Evolutionary conservation across 2,329 filamentous ascomycete species (phyloP).

Genomic region (Albifimbria verrucaria): DNA sequence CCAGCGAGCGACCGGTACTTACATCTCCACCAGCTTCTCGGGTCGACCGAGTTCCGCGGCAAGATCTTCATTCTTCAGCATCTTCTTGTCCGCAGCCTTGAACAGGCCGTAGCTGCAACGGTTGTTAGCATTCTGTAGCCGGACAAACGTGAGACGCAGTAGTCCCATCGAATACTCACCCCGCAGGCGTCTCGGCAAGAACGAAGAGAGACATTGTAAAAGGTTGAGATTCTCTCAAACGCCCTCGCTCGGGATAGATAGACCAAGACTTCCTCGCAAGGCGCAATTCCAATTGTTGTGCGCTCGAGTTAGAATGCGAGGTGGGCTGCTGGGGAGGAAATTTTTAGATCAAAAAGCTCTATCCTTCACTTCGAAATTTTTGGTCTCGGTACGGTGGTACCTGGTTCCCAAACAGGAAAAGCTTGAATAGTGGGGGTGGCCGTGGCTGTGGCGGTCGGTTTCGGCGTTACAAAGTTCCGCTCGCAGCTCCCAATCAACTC

Average conservation of each 20-base stretch:
- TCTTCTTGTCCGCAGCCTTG: constrained; percentile 98
- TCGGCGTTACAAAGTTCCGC: constrained; percentile 20
- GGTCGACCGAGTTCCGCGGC: constrained; percentile 71
- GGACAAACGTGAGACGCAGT: background rate
- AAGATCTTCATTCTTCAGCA: constrained; percentile 83
- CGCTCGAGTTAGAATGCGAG: constrained; percentile 30
- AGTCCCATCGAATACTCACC: constrained; percentile 41
- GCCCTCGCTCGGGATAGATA: constrained; percentile 27
- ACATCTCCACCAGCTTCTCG: constrained; percentile 84
- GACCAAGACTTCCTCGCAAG: constrained; percentile 30
- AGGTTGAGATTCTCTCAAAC: constrained; percentile 24
- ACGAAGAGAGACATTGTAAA: constrained; percentile 82
- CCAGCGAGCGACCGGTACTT: constrained; percentile 54
- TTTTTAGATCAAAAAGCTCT: constrained; percentile 37
- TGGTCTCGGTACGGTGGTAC: constrained; percentile 18
- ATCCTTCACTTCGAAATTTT: constrained; percentile 37
- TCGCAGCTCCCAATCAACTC: constrained; percentile 12
- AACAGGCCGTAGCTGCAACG: constrained; percentile 86
- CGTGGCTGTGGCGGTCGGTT: background rate
- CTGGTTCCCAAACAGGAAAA: background rate
- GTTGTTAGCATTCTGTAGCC: constrained; percentile 24
- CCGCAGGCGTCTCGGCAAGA: constrained; percentile 87
- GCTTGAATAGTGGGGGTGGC: background rate
- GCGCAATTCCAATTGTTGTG: constrained; percentile 34
- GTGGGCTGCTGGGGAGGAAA: constrained; percentile 32